These are phyloP conservation scores for Leccinum pachyderme DNA, from an alignment of 1,284 basidiomycete genomes.

Conservation along the genomic window DNA sequence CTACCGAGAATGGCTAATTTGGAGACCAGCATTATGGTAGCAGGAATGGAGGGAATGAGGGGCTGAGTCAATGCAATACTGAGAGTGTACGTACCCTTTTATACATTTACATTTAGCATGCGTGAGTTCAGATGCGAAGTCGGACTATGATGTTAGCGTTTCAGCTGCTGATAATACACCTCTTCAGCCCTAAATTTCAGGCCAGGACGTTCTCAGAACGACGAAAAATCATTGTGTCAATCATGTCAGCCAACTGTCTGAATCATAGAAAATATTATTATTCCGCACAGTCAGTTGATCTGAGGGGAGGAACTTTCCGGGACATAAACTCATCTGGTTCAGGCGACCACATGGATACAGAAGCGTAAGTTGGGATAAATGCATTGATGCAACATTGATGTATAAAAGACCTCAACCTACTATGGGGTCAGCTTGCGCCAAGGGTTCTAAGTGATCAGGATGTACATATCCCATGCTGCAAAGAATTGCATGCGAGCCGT, in stretches of 20 bases:
- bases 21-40: constrained; percentile 15
- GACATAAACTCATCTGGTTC: background rate
- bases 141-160: background rate
- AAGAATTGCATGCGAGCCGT: background rate
- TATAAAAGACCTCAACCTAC: background rate
- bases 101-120: background rate
- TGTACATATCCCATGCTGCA: background rate
- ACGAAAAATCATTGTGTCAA: background rate
- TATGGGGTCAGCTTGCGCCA: background rate
- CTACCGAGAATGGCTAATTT: constrained; percentile 16
- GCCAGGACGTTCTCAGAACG: background rate
- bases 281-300: background rate
- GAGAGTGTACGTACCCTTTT: background rate
- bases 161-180: background rate
- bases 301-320: background rate
- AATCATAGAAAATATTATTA: background rate
- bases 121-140: constrained; percentile 1
- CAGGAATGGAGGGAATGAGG: background rate
- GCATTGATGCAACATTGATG: background rate
- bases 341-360: background rate
- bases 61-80: background rate
- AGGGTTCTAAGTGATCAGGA: background rate
- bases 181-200: background rate
- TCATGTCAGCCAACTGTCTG: background rate
- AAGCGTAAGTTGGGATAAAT: background rate